phyloP scores from a whole-genome alignment of 2,329 filamentous ascomycete species.

The Aspergillus glaucus region DNA sequence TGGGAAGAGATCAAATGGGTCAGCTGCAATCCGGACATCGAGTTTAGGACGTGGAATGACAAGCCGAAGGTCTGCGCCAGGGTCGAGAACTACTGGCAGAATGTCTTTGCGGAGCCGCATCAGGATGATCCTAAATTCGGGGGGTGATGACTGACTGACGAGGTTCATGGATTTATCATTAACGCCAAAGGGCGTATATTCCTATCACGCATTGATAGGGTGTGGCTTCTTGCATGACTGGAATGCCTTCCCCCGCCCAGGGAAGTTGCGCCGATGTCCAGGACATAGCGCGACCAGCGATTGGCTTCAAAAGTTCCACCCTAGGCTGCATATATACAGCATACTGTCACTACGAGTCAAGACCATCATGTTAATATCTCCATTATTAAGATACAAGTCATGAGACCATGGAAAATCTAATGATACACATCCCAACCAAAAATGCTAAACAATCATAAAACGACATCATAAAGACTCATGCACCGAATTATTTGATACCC shows the following conservation, averaged over 20 bases:
- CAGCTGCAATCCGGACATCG: conserved; percentile 30
- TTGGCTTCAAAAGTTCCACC: background rate
- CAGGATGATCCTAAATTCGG: conserved; percentile 28
- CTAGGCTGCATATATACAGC: background rate
- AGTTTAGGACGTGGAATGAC: conserved; percentile 30
- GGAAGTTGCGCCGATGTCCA: no score
- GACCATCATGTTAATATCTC: background rate
- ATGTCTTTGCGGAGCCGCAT: conserved; percentile 29
- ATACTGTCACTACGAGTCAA: background rate
- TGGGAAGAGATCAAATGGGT: conserved; percentile 38
- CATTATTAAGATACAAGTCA: conserved; percentile 6
- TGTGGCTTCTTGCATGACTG: no score
- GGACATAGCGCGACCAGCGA: no score
- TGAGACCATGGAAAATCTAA: background rate
- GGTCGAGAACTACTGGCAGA: conserved; percentile 28
- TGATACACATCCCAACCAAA: conserved; percentile 1
- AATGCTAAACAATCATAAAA: background rate
- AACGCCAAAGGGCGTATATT: background rate
- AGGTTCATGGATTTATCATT: background rate
- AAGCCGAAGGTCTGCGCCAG: conserved; percentile 24
- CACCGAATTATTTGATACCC: conserved; percentile 26
- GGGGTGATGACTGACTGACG: conserved; percentile 1
- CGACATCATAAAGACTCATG: background rate
- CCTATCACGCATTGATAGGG: background rate
- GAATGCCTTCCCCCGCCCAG: no score